Evolutionary conservation across 306 rosid species (phyloP), one percentile per base, ranked within the genome.

Genomic region (Benincasa hispida): DNA sequence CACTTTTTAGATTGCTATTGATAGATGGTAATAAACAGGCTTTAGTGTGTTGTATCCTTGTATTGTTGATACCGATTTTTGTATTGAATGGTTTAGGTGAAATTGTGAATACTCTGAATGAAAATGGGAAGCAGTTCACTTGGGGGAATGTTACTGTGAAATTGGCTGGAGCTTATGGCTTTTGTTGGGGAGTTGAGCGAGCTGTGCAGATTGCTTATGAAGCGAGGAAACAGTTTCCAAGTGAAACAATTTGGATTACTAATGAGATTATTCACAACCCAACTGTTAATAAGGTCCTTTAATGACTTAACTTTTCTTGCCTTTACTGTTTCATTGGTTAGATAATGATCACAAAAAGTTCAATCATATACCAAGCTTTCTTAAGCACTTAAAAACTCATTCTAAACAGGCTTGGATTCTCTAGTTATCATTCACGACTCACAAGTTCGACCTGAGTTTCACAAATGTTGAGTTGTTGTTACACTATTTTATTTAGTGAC

Each of bases 171-270:
- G 47, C 98, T 5, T 91, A 83, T 87, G 98, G 97, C 1, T 93
- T 91, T 80, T 93, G 98, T 59, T 91, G 96, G 97, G 98, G 97
- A 10, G 98, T 93, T 5, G 98, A 93, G 82, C 86, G 98, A 68
- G 98, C 97, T 65, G 96, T 93, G n/a, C 98, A 90, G 83, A 88
- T 93, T 76, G 98, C 98, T 15, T 93, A 91, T 39, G 98, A 93
- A 78, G 98, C 98, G 2, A 88, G 98, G 77, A 91, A 90, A 79
- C 98, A 93, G 80, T 93, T 86, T 79, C 96, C 97, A 1, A 78
- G 79, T 15, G 94, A 88, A 77, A 88, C 61, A 24, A 85, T 93
- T 34, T 93, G 98, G 98, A 53, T 93, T 34, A 93, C 98, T 80
- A 93, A 93, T 79, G 98, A 93, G 67, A 91, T 93, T 80, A 93